Conservation (phyloP, 176 grass and related monocot genomes). For the Poa pratensis region DNA sequence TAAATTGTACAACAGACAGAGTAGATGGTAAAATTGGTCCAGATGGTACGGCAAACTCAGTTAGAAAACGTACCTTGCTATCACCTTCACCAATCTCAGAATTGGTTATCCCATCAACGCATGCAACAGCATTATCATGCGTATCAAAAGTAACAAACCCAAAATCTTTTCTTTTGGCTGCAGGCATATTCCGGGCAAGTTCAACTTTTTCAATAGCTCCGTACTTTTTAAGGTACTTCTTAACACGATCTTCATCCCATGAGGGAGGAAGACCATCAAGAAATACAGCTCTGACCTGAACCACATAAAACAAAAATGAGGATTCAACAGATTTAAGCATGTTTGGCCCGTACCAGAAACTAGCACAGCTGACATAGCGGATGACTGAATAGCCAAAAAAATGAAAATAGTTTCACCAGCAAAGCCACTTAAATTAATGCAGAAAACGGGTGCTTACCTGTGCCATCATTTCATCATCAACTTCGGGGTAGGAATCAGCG, state of each 20-base stretch:
- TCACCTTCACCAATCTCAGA: constrained; percentile 72
- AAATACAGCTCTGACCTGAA: constrained; percentile 96
- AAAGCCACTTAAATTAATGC: constrained; percentile 3
- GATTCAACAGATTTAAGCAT: constrained; percentile 23
- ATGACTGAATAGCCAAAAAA: neutral
- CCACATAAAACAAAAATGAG: constrained; percentile 36
- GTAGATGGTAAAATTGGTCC: neutral
- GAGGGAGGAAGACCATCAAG: constrained; percentile 78
- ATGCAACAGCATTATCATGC: constrained; percentile 85
- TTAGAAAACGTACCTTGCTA: constrained; percentile 61
- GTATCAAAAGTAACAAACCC: constrained; percentile 97
- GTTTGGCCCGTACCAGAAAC: neutral
- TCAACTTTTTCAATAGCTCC: constrained; percentile 88
- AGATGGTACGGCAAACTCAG: constrained; percentile 7
- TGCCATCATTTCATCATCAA: constrained; percentile 92
- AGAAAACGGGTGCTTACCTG: constrained; percentile 60
- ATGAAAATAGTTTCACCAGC: neutral
- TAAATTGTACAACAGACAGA: constrained; percentile 2
- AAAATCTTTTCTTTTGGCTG: constrained; percentile 96
- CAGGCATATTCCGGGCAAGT: constrained; percentile 94
- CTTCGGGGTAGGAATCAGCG: constrained; percentile 83
- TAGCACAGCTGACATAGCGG: neutral
- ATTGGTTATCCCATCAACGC: constrained; percentile 74
- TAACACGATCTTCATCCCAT: constrained; percentile 90
- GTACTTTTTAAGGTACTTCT: constrained; percentile 89